phyloP scores from a whole-genome alignment of 768 basidiomycete genomes.

The Tulasnella sp. region DNA sequence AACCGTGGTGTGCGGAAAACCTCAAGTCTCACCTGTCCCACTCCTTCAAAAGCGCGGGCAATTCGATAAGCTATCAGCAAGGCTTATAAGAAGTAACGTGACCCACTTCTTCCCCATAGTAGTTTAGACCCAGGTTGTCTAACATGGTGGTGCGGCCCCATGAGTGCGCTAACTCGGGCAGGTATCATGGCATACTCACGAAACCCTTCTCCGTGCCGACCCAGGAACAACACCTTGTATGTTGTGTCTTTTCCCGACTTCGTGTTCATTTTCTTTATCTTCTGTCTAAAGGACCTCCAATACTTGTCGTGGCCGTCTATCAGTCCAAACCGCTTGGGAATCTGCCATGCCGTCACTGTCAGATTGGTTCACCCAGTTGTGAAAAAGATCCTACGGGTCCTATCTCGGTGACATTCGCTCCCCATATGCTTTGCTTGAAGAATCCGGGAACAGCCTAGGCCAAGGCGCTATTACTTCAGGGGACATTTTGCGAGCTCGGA shows the following conservation, averaged over 20 bases:
- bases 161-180: background rate
- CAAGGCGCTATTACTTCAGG: background rate
- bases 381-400: background rate
- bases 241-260: constrained; percentile 33
- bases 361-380: constrained; percentile 2
- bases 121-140: constrained; percentile 53
- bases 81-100: background rate
- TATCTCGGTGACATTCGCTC: constrained; percentile 28
- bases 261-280: constrained; percentile 42
- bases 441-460: constrained; percentile 35
- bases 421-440: constrained; percentile 38
- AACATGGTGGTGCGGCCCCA: background rate
- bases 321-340: constrained; percentile 52
- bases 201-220: constrained; percentile 65
- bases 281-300: constrained; percentile 42
- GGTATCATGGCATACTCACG: constrained; percentile 40
- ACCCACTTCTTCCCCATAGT: constrained; percentile 45
- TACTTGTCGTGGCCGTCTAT: constrained; percentile 42
- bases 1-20: no score
- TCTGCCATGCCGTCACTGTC: constrained; percentile 31
- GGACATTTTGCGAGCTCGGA: background rate
- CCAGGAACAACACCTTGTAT: constrained; percentile 60
- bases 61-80: background rate
- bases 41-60: constrained; percentile 27
- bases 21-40: constrained; percentile 51